phyloP scores from a whole-genome alignment of 176 grass and related monocot genomes.

The Microstegium vimineum region DNA sequence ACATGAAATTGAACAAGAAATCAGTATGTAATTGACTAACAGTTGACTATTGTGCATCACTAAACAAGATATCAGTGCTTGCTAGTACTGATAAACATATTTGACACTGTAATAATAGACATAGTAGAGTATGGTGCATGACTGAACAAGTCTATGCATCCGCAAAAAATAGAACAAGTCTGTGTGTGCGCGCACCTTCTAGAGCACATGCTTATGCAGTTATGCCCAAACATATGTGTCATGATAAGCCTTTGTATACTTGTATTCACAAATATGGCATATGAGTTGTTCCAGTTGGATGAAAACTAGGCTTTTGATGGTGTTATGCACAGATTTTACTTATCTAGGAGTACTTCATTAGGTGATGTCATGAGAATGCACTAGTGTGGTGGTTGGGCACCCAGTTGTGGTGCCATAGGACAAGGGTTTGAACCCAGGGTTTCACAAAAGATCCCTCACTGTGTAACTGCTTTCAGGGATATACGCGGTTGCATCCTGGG shows the following conservation, averaged over 20 bases:
- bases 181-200: background rate
- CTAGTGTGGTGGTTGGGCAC: background rate
- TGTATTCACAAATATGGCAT: slow-evolving; percentile 13
- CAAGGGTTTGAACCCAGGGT: background rate
- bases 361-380: background rate
- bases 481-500: background rate
- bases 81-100: slow-evolving; percentile 17
- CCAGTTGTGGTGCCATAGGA: background rate
- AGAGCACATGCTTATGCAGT: slow-evolving; percentile 6
- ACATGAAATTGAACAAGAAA: slow-evolving; percentile 2
- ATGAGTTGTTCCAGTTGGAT: background rate
- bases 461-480: background rate
- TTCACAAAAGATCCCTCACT: background rate
- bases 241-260: background rate
- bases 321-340: background rate
- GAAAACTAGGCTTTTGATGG: slow-evolving; percentile 11
- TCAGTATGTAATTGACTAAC: background rate
- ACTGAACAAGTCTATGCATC: background rate
- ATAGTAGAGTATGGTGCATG: background rate
- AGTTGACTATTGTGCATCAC: background rate
- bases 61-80: background rate
- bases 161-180: too few species aligned
- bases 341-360: background rate
- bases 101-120: background rate
- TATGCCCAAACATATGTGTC: background rate